Evolutionary conservation across 2,329 filamentous ascomycete genomes (phyloP).

Genomic region (Colletotrichum destructivum): DNA sequence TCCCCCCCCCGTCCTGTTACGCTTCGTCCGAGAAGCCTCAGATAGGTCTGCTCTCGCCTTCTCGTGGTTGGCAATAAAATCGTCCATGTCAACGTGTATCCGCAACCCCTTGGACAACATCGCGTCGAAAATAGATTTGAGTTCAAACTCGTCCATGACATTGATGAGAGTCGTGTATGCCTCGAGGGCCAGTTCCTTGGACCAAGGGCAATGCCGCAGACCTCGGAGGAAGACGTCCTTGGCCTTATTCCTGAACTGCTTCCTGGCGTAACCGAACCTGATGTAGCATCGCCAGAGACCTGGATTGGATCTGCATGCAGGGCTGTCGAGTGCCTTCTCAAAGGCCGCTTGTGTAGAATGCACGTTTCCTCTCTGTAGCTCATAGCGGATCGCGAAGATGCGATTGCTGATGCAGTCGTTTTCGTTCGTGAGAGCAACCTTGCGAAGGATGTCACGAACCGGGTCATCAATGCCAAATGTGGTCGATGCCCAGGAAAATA

Average conservation of each 20-base stretch:
- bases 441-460: conserved; percentile 75
- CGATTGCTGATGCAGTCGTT: conserved; percentile 62
- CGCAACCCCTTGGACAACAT: conserved; percentile 66
- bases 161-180: conserved; percentile 62
- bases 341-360: conserved; percentile 67
- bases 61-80: conserved; percentile 58
- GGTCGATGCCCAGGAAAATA: conserved; percentile 82
- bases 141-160: conserved; percentile 63
- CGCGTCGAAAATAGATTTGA: conserved; percentile 64
- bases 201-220: conserved; percentile 64
- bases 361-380: conserved; percentile 62
- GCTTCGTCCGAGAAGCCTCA: neutral
- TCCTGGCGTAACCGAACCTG: conserved; percentile 59
- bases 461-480: conserved; percentile 83
- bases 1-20: neutral
- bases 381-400: conserved; percentile 67
- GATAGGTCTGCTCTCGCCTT: conserved; percentile 29
- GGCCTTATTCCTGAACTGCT: conserved; percentile 57
- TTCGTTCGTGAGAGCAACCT: conserved; percentile 60
- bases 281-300: conserved; percentile 67
- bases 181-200: conserved; percentile 66
- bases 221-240: conserved; percentile 66
- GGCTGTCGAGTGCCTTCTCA: conserved; percentile 64
- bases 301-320: conserved; percentile 56
- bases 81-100: conserved; percentile 67